Percentiles rank a stretch among this genome's conserved stretches.
Conservation (phyloP, 805 yeast genomes). For the Saturnispora diversa region DNA sequence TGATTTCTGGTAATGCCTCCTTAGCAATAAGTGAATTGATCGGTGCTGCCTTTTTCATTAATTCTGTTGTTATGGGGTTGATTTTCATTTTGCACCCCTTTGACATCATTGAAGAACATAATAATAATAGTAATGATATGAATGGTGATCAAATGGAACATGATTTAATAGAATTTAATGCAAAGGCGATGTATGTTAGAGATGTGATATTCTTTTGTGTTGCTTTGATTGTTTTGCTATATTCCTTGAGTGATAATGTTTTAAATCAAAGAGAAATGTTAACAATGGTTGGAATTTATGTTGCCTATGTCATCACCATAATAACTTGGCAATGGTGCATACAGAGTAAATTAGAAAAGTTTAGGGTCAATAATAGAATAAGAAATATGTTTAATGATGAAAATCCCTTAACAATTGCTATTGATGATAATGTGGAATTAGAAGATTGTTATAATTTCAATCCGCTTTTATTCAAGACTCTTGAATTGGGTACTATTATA, state of each 20-base stretch:
- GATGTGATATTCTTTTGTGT: conserved; percentile 55
- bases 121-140: neutral
- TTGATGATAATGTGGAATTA: conserved; percentile 21
- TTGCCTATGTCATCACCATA: conserved; percentile 49
- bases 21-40: conserved; percentile 85
- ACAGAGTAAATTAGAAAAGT: conserved; percentile 13
- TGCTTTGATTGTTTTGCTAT: conserved; percentile 41
- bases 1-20: conserved; percentile 57
- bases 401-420: conserved; percentile 14
- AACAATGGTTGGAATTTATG: conserved; percentile 48
- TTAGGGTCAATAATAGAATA: conserved; percentile 20
- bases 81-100: conserved; percentile 67
- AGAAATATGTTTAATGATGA: conserved; percentile 26
- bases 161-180: conserved; percentile 24
- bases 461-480: conserved; percentile 23
- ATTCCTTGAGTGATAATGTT: conserved; percentile 43
- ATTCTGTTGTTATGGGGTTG: conserved; percentile 71
- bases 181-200: conserved; percentile 42
- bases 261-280: conserved; percentile 48
- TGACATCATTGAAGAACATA: conserved; percentile 30
- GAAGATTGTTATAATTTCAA: conserved; percentile 27
- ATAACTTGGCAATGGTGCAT: conserved; percentile 35
- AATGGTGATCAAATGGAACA: conserved; percentile 11
- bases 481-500: conserved; percentile 25
- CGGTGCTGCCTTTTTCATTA: conserved; percentile 81